Evolutionary conservation across 1,284 basidiomycete genomes (phyloP), one percentile per base, ranked within the genome.

Genomic region (Tranzscheliella williamsii): DNA sequence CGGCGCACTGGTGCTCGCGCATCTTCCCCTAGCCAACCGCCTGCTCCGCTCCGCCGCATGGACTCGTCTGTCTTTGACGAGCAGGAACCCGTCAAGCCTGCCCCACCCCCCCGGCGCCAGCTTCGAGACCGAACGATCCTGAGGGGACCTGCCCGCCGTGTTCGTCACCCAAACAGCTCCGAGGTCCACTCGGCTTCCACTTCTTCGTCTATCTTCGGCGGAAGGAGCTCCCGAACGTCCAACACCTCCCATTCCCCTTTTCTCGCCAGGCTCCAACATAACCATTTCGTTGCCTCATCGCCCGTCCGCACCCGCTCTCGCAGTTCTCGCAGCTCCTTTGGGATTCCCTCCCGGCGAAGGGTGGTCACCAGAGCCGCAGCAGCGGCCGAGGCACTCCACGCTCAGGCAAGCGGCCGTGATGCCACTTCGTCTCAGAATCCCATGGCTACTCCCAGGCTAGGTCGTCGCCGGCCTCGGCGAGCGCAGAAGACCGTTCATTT

Each of bases 281-380:
- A 37, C 39, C 42, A 49, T 12, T 70, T 64, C 33, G 48, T 61
- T 6, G 67, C 67, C 13, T 58, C 67, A 2, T 70, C 67, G 17
- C 67, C 67, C 18, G 39, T 67, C 42, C 40, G 51, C 4, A 69
- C 58, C 7, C 50, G 65, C 4, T 47, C 63, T 3, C 44, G 60
- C 13, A 40, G n/a, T n/a, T n/a, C 58, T n/a, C 47, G 62, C n/a
- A 42, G 44, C 4, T 45, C 44, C 5, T 11, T 42, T 1, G 43
- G 44, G 1, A 12, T 53, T 21, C 46, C 54, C 13, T 30, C 36
- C 8, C 60, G 44, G 26, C 34, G 42, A 17, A 63, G 38, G 35
- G 22, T 29, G 2, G 47, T 37, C 17, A 4, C 32, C 6, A 46
- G 50, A 16, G 49, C 44, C 16, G 11, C 44, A 4, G 32, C 27